Conservation (phyloP, 345 rosid genomes). For the Erodium maritimum region DNA sequence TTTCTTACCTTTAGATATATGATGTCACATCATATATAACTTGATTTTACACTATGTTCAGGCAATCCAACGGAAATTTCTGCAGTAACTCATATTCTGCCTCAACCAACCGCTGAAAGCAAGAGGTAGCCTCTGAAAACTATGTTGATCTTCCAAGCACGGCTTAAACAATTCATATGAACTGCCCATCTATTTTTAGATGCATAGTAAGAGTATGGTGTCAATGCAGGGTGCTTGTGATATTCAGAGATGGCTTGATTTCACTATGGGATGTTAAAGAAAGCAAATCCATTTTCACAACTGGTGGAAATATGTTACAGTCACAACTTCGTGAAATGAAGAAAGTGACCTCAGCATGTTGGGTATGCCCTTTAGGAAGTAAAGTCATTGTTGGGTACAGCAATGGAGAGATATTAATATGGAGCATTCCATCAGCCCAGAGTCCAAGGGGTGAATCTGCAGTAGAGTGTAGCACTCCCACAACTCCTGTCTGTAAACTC, state of each 20-base stretch:
- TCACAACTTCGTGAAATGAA: slow-evolving; percentile 43
- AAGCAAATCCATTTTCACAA: slow-evolving; percentile 42
- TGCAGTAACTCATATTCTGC: slow-evolving; percentile 45
- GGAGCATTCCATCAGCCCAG: slow-evolving; percentile 39
- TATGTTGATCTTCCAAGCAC: background rate
- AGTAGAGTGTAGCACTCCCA: slow-evolving; percentile 27
- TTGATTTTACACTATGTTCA: slow-evolving; percentile 11
- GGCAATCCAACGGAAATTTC: slow-evolving; percentile 47
- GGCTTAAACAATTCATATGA: background rate
- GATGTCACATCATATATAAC: background rate
- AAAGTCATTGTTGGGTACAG: slow-evolving; percentile 73
- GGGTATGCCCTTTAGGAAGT: slow-evolving; percentile 82
- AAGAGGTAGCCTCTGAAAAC: slow-evolving; percentile 40
- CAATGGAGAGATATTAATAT: slow-evolving; percentile 65
- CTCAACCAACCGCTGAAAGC: slow-evolving; percentile 71
- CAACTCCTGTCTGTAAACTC: slow-evolving; percentile 45
- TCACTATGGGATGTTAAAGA: slow-evolving; percentile 67
- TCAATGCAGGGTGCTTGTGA: slow-evolving; percentile 52
- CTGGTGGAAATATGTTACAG: slow-evolving; percentile 47
- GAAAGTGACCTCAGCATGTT: slow-evolving; percentile 72
- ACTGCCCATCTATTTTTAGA: background rate
- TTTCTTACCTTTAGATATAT: background rate
- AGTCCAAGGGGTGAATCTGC: slow-evolving; percentile 28
- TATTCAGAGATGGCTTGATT: slow-evolving; percentile 61
- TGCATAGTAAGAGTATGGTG: background rate